These are phyloP conservation scores for Trifolium fragiferum DNA, from an alignment of 306 rosid genomes.

Conservation along the genomic window DNA sequence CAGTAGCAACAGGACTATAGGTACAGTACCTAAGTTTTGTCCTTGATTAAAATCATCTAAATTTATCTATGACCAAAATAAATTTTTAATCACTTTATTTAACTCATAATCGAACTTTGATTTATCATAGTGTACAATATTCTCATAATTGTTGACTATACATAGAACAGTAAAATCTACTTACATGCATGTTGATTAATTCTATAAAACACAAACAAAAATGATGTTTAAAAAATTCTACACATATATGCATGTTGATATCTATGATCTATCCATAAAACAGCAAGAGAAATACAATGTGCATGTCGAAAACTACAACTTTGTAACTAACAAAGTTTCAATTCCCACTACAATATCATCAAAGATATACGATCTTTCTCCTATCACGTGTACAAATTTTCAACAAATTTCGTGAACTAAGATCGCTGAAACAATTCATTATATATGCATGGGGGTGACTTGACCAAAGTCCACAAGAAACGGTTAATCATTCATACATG, in stretches of 20 bases:
- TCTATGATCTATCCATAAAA: neutral
- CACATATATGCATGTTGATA: neutral
- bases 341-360: neutral
- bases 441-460: slow-evolving; percentile 9
- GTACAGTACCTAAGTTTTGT: too few species aligned
- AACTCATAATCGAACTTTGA: too few species aligned
- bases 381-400: neutral
- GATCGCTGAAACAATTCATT: neutral
- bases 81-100: too few species aligned
- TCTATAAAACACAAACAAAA: neutral
- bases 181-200: neutral
- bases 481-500: neutral
- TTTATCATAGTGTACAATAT: too few species aligned
- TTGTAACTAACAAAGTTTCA: neutral
- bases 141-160: neutral
- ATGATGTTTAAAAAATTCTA: neutral
- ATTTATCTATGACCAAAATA: too few species aligned
- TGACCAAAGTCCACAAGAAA: slow-evolving; percentile 6
- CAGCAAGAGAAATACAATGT: neutral
- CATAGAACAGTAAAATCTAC: neutral
- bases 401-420: neutral
- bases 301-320: neutral
- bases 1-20: too few species aligned
- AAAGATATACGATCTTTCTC: neutral
- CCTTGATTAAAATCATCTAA: too few species aligned